Base-by-base conservation (phyloP, 1,139 yeast species). In the Scheffersomyces parashehatae region DNA sequence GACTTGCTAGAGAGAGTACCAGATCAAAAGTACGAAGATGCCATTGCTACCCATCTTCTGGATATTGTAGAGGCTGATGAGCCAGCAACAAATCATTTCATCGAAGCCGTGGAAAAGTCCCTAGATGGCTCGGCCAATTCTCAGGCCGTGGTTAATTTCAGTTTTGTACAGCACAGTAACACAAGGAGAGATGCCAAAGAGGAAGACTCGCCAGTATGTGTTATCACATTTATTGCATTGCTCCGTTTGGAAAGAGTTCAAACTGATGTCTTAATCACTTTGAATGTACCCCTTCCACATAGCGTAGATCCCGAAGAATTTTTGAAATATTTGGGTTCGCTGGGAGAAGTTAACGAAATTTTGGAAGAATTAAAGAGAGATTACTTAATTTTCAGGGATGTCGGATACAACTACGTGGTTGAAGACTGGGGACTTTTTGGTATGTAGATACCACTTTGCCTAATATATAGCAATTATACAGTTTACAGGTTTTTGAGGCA, bases 1-100 rank as follows among this genome's bases (percentile, higher is more conserved):
- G 97, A 90, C 54, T 65, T 90, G 15, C 64, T 88, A 53, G 95
- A 89, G 58, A 58, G 66, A 35, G 81, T 83, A 0, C 62, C 56
- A 0, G 54, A 56, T 0, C 28, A 29, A 9, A 66, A 65, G 11
- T 68, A 72, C 11, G 55, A 60, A 0, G 67, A 56, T 14, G 77
- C 77, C 1, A 53, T 78, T 4, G 48, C 56, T 7, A 60, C 58
- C 29, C 85, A 80, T 54, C 49, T 79, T 33, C 59, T 62, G 15
- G 85, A 81, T 46, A 50, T 69, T 14, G 49, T 65, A 10, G 73
- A 66, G 75, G 79, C 30, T 24, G 15, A 20, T 15, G 36, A 40
- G 16, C 12, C 15, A 2, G 47, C 40, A 4, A 13, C 26, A 28
- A 48, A 48, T 29, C 38, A 35, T 5, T 45, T 43, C 28, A 40